These are phyloP conservation scores for Fusarium sp. DNA, from an alignment of 2,329 filamentous ascomycete genomes.

Conservation along the genomic window DNA sequence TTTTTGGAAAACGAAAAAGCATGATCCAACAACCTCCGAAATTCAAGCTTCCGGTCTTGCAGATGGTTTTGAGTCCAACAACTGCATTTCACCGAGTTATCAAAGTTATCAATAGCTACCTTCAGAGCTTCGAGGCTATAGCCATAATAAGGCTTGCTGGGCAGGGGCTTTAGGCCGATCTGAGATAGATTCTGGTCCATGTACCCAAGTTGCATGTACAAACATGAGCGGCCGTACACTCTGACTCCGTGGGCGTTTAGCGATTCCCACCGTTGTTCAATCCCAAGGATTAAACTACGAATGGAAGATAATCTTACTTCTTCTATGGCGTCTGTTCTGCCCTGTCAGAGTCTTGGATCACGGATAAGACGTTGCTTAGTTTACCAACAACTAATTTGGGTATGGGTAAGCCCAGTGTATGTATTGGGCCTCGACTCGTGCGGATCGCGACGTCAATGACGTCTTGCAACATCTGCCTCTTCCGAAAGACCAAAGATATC, in stretches of 20 bases:
- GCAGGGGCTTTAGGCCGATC: neutral
- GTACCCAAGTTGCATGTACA: neutral
- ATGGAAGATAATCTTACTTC: rapidly evolving
- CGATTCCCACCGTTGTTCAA: rapidly evolving
- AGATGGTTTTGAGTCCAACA: neutral
- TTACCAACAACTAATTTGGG: neutral
- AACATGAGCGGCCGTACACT: rapidly evolving
- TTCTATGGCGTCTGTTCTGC: neutral
- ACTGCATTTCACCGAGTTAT: rapidly evolving
- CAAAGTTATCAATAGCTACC: rapidly evolving
- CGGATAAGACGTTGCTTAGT: rapidly evolving
- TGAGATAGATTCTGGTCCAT: neutral
- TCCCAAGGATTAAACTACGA: rapidly evolving
- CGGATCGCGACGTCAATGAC: rapidly evolving
- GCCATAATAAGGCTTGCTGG: neutral
- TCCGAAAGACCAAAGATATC: neutral
- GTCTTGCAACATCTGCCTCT: rapidly evolving
- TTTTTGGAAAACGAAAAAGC: neutral
- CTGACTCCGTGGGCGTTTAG: rapidly evolving
- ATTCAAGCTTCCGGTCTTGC: rapidly evolving
- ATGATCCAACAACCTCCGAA: rapidly evolving
- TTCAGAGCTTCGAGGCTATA: neutral
- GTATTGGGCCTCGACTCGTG: neutral
- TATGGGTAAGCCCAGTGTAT: neutral
- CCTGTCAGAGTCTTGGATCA: rapidly evolving